Percentiles rank a stretch among this genome's conserved stretches.
These are phyloP conservation scores for Lipomyces orientalis DNA, from an alignment of 805 yeast genomes.

Conservation along the genomic window DNA sequence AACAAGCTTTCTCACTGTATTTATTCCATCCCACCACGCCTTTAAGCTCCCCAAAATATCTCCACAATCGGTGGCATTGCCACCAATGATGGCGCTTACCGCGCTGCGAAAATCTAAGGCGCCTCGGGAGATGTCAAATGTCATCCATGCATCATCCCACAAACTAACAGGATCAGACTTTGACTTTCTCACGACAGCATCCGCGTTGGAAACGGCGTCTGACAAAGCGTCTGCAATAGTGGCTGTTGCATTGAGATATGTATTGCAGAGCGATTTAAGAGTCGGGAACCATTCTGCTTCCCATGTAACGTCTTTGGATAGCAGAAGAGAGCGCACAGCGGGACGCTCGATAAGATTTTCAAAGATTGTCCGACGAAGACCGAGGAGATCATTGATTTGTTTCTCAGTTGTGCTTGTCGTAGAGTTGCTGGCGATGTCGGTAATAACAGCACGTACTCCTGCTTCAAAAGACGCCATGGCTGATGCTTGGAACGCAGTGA, in stretches of 20 bases:
- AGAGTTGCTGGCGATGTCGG: neutral
- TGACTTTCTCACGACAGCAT: neutral
- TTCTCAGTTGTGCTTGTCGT: neutral
- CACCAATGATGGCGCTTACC: conserved; percentile 21
- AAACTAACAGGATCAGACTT: conserved; percentile 8
- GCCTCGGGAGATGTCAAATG: conserved; percentile 30
- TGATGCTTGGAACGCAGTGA: conserved; percentile 4
- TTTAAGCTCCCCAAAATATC: conserved; percentile 11
- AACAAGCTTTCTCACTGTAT: conserved; percentile 1
- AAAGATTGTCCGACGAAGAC: conserved; percentile 21
- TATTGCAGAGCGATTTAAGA: conserved; percentile 10
- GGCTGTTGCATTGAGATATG: conserved; percentile 11
- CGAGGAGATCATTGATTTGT: conserved; percentile 14
- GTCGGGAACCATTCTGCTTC: conserved; percentile 24
- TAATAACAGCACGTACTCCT: conserved; percentile 18
- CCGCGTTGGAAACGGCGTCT: neutral
- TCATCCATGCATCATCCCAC: conserved; percentile 35
- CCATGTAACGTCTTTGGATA: conserved; percentile 16
- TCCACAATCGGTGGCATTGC: conserved; percentile 13
- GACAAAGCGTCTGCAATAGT: conserved; percentile 2
- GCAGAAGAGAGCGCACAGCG: conserved; percentile 11
- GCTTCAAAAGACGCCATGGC: conserved; percentile 14
- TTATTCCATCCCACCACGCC: conserved; percentile 24
- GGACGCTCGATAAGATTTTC: conserved; percentile 20
- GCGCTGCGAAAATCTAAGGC: conserved; percentile 27